Conservation (phyloP, 2,329 filamentous ascomycete genomes). For the Chlorencoelia australis region DNA sequence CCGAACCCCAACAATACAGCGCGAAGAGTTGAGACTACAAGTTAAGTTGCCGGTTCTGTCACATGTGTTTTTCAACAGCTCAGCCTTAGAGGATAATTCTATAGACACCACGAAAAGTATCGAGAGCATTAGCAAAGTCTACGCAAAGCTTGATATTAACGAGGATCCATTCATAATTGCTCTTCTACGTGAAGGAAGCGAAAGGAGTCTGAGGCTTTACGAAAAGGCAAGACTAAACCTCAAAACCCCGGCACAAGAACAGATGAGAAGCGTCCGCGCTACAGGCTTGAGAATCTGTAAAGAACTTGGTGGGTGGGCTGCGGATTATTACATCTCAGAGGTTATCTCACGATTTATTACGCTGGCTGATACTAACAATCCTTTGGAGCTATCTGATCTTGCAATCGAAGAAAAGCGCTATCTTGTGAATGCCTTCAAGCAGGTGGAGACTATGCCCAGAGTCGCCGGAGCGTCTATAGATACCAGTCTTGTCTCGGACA, state of each 20-base stretch:
- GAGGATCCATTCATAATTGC: conserved; percentile 50
- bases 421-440: conserved; percentile 36
- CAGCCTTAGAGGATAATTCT: not conserved
- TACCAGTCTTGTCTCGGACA: conserved; percentile 39
- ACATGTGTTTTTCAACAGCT: conserved; percentile 12
- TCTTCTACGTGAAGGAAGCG: conserved; percentile 34
- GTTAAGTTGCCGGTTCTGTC: conserved; percentile 21
- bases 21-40: conserved; percentile 34
- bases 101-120: conserved; percentile 11
- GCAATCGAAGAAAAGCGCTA: conserved; percentile 42
- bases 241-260: conserved; percentile 42
- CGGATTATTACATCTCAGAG: conserved; percentile 50
- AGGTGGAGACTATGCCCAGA: conserved; percentile 26
- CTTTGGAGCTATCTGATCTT: conserved; percentile 34
- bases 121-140: conserved; percentile 14
- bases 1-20: conserved; percentile 43
- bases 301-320: conserved; percentile 59
- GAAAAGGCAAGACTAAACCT: conserved; percentile 31
- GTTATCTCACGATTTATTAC: conserved; percentile 36
- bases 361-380: conserved; percentile 29
- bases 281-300: conserved; percentile 40
- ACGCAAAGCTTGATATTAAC: conserved; percentile 40
- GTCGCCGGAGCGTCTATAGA: conserved; percentile 14
- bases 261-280: conserved; percentile 45
- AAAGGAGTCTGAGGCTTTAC: conserved; percentile 32